These are phyloP conservation scores for Coemansia sp. DNA, from an alignment of 192 early-diverging fungal species.

Conservation along the genomic window DNA sequence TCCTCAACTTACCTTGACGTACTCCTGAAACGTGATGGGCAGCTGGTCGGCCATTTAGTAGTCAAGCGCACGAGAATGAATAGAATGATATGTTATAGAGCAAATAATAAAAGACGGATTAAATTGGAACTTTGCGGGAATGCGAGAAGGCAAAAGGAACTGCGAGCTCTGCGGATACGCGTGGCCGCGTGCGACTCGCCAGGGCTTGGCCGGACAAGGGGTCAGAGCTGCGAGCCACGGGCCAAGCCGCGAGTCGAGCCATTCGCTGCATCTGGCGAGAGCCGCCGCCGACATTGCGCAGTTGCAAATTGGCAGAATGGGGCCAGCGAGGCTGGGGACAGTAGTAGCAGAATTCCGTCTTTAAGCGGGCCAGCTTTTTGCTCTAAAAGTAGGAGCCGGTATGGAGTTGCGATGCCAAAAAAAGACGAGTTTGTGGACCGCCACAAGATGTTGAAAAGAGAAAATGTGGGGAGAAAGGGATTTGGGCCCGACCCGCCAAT, in stretches of 20 bases:
- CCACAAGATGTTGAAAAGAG: neutral
- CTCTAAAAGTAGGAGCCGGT: no score
- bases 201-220: neutral
- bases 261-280: neutral
- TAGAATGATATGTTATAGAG: neutral
- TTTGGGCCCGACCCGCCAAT: neutral
- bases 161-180: neutral
- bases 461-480: neutral
- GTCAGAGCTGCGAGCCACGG: neutral
- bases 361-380: neutral
- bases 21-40: slow-evolving; percentile 96
- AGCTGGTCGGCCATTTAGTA: slow-evolving; percentile 75
- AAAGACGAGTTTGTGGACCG: neutral
- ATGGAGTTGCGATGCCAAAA: neutral
- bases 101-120: neutral
- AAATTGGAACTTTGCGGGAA: neutral
- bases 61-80: slow-evolving; percentile 16
- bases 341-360: slow-evolving; percentile 3
- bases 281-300: neutral
- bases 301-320: neutral
- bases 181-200: neutral
- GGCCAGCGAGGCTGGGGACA: neutral
- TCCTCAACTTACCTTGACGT: slow-evolving; percentile 78
- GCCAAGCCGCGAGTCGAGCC: neutral
- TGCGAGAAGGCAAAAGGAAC: neutral